phyloP scores from a whole-genome alignment of 495 filamentous ascomycete genomes.

The Evansstolkia leycettana region DNA sequence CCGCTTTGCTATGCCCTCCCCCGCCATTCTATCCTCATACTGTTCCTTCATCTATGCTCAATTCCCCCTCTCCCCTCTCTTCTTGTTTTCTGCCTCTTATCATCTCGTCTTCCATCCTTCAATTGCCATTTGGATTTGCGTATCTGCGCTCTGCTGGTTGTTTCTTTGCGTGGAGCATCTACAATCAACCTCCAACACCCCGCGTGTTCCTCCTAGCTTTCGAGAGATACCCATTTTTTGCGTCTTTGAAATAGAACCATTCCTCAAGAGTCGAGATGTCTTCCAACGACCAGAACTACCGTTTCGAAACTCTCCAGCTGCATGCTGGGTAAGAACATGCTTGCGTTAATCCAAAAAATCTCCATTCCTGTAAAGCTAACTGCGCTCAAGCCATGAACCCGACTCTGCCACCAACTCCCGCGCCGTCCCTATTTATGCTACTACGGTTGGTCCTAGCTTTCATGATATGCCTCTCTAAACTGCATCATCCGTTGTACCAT shows the following conservation, averaged over 20 bases:
- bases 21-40: background rate
- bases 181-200: no score
- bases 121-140: background rate
- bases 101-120: background rate
- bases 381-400: conserved; percentile 52
- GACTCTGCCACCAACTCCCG: conserved; percentile 82
- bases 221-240: background rate
- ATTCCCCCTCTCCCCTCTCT: background rate
- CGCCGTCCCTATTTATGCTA: conserved; percentile 93
- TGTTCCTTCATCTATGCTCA: conserved; percentile 1
- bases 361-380: conserved; percentile 2
- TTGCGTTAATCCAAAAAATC: no score
- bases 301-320: conserved; percentile 91
- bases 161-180: background rate
- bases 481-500: background rate
- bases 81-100: background rate
- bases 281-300: conserved; percentile 15
- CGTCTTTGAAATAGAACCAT: background rate
- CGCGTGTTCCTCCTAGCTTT: background rate
- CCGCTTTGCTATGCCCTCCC: background rate
- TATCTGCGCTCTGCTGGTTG: background rate
- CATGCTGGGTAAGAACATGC: conserved; percentile 89
- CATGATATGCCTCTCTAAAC: background rate
- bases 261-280: conserved; percentile 14
- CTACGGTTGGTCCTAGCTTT: conserved; percentile 38